Conservation (phyloP, 1,284 basidiomycete genomes). For the Volvariella volvacea region DNA sequence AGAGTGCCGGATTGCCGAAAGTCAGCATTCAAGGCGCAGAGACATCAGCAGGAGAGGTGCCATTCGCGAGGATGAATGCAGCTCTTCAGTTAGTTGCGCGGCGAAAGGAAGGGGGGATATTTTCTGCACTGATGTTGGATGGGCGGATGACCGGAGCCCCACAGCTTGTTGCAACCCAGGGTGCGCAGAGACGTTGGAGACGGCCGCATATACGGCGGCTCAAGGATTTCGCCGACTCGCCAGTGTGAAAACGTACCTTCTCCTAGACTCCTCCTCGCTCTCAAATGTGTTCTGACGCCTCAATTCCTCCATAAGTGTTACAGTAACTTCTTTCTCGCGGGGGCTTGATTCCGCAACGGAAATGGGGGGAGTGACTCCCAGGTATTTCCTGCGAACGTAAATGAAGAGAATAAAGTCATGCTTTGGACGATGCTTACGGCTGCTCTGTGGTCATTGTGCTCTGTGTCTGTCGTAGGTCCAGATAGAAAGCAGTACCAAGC, state of each 20-base stretch:
- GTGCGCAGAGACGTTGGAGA: too few relatives aligned
- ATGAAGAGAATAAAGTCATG: conserved; percentile 5
- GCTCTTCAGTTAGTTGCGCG: too few relatives aligned
- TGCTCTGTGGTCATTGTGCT: conserved; percentile 3
- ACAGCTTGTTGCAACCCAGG: too few relatives aligned
- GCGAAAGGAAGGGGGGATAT: too few relatives aligned
- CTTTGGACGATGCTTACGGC: background rate
- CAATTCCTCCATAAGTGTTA: conserved; percentile 85
- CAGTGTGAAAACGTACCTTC: conserved; percentile 55
- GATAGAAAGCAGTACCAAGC: too few relatives aligned
- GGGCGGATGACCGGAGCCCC: too few relatives aligned
- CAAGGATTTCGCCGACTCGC: too few relatives aligned
- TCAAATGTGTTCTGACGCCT: conserved; percentile 86
- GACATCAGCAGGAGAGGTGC: background rate
- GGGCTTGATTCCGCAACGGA: conserved; percentile 71
- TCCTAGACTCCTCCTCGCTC: conserved; percentile 82
- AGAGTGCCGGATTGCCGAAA: conserved; percentile 9
- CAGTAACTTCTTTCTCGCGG: conserved; percentile 77
- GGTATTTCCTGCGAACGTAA: conserved; percentile 37
- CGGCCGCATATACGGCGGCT: too few relatives aligned
- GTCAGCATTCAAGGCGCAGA: conserved; percentile 1
- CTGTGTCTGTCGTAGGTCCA: background rate
- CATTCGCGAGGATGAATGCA: background rate
- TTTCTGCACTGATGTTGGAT: too few relatives aligned
- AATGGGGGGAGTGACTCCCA: conserved; percentile 89